A percentile compares a stretch with the other conserved stretches of the same genome.
Evolutionary conservation across 768 basidiomycete genomes (phyloP).

Genomic region (Phanerodontia chrysosporium): DNA sequence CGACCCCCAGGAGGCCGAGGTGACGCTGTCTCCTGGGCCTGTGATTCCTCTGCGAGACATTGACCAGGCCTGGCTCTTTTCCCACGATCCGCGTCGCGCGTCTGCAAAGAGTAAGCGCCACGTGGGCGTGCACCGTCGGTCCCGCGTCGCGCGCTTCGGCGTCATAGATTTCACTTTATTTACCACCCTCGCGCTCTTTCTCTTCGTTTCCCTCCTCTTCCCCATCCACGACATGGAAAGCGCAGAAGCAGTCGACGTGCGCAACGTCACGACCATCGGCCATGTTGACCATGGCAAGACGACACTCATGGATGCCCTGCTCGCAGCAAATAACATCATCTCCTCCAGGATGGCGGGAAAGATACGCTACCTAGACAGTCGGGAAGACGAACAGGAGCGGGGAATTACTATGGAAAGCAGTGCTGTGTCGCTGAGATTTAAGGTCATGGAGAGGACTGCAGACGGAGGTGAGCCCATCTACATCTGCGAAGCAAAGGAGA

Average conservation of each 20-base stretch:
- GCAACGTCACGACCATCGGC: conserved; percentile 82
- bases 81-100: background rate
- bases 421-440: conserved; percentile 87
- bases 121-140: background rate
- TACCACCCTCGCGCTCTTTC: background rate
- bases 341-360: conserved; percentile 93
- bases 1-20: too few relatives aligned
- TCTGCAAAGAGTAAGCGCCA: too few relatives aligned
- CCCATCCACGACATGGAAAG: background rate
- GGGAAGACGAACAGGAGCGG: conserved; percentile 95
- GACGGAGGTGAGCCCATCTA: conserved; percentile 50
- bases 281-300: conserved; percentile 98
- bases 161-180: background rate
- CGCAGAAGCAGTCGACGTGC: conserved; percentile 41
- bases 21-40: too few relatives aligned
- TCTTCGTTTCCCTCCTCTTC: background rate
- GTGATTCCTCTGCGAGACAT: background rate
- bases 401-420: conserved; percentile 99
- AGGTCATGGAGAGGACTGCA: conserved; percentile 56
- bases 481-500: conserved; percentile 8
- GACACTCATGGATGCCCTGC: conserved; percentile 88
- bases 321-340: conserved; percentile 98
- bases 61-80: background rate
- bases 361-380: conserved; percentile 89
- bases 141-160: background rate